These are phyloP conservation scores for Tulasnella calospora DNA, from an alignment of 768 basidiomycete genomes.

Conservation along the genomic window DNA sequence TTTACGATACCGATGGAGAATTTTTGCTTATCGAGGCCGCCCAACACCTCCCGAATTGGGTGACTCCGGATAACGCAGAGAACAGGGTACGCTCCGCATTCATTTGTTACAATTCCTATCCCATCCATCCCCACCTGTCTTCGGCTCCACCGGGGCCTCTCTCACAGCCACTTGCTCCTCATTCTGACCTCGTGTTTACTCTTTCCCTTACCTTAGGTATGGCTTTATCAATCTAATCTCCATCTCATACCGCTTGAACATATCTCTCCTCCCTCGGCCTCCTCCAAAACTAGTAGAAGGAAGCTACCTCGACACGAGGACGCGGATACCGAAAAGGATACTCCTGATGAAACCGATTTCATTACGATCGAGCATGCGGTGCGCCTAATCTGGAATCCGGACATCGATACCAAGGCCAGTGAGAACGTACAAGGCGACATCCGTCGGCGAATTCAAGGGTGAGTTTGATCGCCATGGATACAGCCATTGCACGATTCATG, in stretches of 20 bases:
- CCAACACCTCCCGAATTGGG: constrained; percentile 81
- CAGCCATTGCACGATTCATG: neutral
- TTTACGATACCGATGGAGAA: constrained; percentile 89
- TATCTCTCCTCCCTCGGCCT: constrained; percentile 55
- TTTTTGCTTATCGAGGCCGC: constrained; percentile 96
- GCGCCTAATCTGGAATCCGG: constrained; percentile 52
- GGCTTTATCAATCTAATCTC: constrained; percentile 77
- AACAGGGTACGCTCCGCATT: constrained; percentile 72
- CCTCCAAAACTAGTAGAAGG: constrained; percentile 46
- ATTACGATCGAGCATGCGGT: constrained; percentile 61
- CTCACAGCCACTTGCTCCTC: neutral
- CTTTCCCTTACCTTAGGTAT: constrained; percentile 57
- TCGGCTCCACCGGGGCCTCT: constrained; percentile 1
- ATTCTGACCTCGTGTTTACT: constrained; percentile 15
- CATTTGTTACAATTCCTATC: constrained; percentile 28
- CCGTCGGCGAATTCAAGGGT: constrained; percentile 69
- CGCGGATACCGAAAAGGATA: constrained; percentile 50
- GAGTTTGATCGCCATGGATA: constrained; percentile 28
- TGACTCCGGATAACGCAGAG: constrained; percentile 82
- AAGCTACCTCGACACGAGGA: constrained; percentile 42
- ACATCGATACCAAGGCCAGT: constrained; percentile 56
- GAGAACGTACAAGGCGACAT: constrained; percentile 56
- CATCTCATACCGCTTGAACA: constrained; percentile 82
- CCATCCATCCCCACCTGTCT: constrained; percentile 21
- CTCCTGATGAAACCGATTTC: constrained; percentile 46